phyloP scores from a whole-genome alignment of 2,329 filamentous ascomycete genomes.

The Ophiostoma ips region DNA sequence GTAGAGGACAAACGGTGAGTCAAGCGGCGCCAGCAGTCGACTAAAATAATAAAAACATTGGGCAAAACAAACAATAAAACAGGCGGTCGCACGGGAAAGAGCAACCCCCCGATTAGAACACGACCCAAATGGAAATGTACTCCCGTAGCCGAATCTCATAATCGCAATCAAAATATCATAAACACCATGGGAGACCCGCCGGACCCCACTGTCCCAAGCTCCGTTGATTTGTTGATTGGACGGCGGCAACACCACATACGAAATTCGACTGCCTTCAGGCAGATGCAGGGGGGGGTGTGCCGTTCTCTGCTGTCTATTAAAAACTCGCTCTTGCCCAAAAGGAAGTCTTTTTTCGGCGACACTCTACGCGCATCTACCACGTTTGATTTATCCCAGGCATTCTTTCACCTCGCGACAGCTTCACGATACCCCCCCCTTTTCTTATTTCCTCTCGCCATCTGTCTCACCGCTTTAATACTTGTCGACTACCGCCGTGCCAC shows the following conservation, averaged over 20 bases:
- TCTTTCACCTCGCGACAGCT: background rate
- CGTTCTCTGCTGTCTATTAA: background rate
- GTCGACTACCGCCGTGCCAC: background rate
- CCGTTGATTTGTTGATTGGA: slow-evolving; percentile 12
- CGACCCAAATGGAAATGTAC: slow-evolving; percentile 2
- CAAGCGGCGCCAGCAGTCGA: background rate
- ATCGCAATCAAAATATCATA: background rate
- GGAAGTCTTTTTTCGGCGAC: background rate
- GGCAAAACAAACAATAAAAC: slow-evolving; percentile 5
- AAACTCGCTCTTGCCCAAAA: background rate
- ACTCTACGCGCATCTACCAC: background rate
- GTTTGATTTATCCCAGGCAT: background rate
- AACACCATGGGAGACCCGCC: background rate
- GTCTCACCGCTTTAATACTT: background rate
- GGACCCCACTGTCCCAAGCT: slow-evolving; percentile 8
- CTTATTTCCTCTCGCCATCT: background rate
- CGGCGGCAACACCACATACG: background rate
- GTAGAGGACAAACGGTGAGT: background rate
- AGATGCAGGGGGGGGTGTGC: background rate
- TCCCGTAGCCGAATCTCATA: background rate
- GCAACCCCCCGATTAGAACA: background rate
- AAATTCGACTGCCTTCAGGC: slow-evolving; percentile 3
- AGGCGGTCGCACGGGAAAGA: background rate
- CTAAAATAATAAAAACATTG: background rate
- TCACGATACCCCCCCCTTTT: slow-evolving; percentile 3